Conservation (phyloP, 805 yeast genomes). For the Starmera caribaea region DNA sequence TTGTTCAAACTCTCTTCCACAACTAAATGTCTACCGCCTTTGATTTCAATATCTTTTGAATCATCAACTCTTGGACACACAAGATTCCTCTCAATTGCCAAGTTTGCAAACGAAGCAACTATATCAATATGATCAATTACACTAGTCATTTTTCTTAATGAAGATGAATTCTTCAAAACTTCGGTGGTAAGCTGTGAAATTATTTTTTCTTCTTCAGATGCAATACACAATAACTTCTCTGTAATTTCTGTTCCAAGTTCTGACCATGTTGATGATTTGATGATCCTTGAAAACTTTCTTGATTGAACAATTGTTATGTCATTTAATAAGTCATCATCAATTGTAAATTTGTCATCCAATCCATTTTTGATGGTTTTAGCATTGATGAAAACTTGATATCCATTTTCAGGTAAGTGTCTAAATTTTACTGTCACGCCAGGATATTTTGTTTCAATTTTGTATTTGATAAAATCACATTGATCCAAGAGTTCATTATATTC, state of each 20-base stretch:
- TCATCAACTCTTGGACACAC: slow-evolving; percentile 55
- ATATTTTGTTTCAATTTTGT: background rate
- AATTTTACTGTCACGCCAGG: background rate
- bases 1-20: slow-evolving; percentile 62
- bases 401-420: too few relatives aligned
- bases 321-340: slow-evolving; percentile 3
- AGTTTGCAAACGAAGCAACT: slow-evolving; percentile 56
- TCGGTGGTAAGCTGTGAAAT: slow-evolving; percentile 37
- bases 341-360: too few relatives aligned
- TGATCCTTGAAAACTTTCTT: slow-evolving; percentile 34
- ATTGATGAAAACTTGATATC: too few relatives aligned
- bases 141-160: slow-evolving; percentile 33
- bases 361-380: too few relatives aligned
- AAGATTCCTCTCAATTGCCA: slow-evolving; percentile 61
- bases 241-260: slow-evolving; percentile 29
- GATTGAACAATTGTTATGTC: slow-evolving; percentile 24
- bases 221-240: too few relatives aligned
- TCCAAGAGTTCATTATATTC: slow-evolving; percentile 18
- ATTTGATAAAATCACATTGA: slow-evolving; percentile 13
- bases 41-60: slow-evolving; percentile 37
- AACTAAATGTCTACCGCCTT: slow-evolving; percentile 72
- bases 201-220: slow-evolving; percentile 35
- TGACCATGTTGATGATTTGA: slow-evolving; percentile 41
- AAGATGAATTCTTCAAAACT: slow-evolving; percentile 24
- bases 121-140: slow-evolving; percentile 63